These are phyloP conservation scores for Vigna unguiculata DNA, from an alignment of 306 rosid species.

Conservation along the genomic window DNA sequence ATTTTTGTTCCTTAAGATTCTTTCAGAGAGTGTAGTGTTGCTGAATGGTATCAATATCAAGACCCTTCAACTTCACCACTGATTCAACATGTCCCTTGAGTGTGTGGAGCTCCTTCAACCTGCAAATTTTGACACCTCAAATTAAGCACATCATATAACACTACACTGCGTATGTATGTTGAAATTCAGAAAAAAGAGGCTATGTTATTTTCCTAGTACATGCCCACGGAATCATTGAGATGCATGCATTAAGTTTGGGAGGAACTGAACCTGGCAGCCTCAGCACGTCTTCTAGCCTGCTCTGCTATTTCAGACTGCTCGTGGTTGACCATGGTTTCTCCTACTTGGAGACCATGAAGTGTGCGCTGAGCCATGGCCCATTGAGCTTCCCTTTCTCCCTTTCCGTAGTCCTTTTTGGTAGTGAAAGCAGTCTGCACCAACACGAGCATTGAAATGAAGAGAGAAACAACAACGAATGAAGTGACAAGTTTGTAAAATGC, in stretches of 20 bases:
- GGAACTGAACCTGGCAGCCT: constrained; percentile 70
- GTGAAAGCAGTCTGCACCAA: constrained; percentile 73
- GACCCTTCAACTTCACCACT: constrained; percentile 80
- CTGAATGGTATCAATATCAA: constrained; percentile 68
- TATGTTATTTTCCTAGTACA: no score
- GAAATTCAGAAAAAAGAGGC: no score
- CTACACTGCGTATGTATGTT: no score
- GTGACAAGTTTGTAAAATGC: no score
- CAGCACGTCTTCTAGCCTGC: constrained; percentile 87
- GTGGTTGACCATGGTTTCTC: constrained; percentile 36
- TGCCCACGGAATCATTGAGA: no score
- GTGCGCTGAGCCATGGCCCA: constrained; percentile 85
- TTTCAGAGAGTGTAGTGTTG: constrained; percentile 62
- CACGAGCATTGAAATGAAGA: not conserved
- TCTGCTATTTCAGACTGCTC: constrained; percentile 75
- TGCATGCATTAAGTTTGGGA: constrained; percentile 13
- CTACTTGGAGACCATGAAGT: constrained; percentile 65
- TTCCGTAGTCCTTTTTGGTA: constrained; percentile 79
- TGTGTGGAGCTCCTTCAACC: constrained; percentile 82
- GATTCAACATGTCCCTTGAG: constrained; percentile 87
- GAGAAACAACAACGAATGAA: no score
- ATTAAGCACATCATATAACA: not conserved
- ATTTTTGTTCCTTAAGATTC: not conserved
- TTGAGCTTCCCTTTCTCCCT: constrained; percentile 81
- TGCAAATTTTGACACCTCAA: constrained; percentile 38